These are phyloP conservation scores for Rhamnella rubrinervis DNA, from an alignment of 331 rosid genomes.

Conservation along the genomic window DNA sequence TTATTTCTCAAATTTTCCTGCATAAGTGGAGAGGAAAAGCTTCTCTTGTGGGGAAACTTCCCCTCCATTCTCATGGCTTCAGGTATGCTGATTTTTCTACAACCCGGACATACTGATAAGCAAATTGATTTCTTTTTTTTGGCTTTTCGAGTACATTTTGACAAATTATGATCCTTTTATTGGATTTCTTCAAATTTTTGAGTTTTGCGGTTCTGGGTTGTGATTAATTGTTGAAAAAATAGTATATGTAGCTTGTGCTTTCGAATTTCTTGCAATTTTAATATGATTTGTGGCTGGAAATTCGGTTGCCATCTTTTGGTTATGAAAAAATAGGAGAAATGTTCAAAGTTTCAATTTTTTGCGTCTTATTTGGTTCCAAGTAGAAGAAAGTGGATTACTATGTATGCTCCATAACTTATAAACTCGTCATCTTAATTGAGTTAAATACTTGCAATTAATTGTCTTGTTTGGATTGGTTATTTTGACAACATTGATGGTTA, in stretches of 20 bases:
- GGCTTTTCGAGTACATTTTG: not conserved
- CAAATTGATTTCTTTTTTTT: not conserved
- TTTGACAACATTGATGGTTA: no score
- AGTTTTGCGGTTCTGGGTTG: constrained; percentile 8
- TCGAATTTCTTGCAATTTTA: not conserved
- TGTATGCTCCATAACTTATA: not conserved
- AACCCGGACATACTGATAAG: not conserved
- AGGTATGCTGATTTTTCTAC: constrained; percentile 21
- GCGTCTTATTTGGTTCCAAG: not conserved
- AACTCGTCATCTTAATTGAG: no score
- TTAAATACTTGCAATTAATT: no score
- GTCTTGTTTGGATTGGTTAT: no score
- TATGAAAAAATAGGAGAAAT: not conserved
- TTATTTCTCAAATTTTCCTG: constrained; percentile 17
- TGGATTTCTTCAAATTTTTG: not conserved
- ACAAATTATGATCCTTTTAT: not conserved
- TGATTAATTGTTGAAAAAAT: not conserved
- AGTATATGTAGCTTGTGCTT: constrained; percentile 1
- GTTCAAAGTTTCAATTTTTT: not conserved
- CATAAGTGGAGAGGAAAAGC: constrained; percentile 15
- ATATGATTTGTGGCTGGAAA: constrained; percentile 11
- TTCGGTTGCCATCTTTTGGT: not conserved
- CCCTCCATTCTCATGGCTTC: constrained; percentile 58
- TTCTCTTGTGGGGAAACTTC: constrained; percentile 7
- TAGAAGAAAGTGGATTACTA: not conserved